These are phyloP conservation scores for Pichia manshurica DNA, from an alignment of 805 yeast genomes.

Conservation along the genomic window DNA sequence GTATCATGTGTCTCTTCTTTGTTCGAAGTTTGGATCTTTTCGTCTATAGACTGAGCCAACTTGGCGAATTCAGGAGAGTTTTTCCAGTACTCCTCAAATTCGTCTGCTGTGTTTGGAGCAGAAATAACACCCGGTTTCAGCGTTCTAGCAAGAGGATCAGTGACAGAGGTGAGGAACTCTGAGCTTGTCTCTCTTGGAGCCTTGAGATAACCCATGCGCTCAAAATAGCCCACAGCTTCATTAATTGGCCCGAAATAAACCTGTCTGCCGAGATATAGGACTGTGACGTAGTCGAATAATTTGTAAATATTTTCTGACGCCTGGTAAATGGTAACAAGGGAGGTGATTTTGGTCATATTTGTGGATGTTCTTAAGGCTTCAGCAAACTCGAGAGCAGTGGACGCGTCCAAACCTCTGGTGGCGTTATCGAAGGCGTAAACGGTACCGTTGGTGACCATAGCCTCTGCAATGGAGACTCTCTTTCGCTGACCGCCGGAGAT, in stretches of 20 bases:
- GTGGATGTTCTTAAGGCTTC: constrained; percentile 57
- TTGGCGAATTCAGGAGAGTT: constrained; percentile 47
- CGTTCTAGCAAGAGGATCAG: constrained; percentile 59
- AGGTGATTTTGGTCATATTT: constrained; percentile 30
- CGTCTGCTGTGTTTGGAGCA: constrained; percentile 51
- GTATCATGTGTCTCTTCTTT: constrained; percentile 30
- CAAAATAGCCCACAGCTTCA: constrained; percentile 49
- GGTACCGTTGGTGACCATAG: constrained; percentile 46
- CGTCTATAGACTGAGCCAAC: constrained; percentile 32
- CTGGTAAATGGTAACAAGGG: constrained; percentile 11
- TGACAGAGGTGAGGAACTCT: constrained; percentile 60
- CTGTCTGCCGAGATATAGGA: constrained; percentile 56
- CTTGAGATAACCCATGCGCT: constrained; percentile 56
- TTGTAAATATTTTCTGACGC: constrained; percentile 61
- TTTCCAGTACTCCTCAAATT: constrained; percentile 57
- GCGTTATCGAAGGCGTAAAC: constrained; percentile 65
- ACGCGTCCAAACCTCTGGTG: constrained; percentile 44
- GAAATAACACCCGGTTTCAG: constrained; percentile 39
- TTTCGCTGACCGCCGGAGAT: constrained; percentile 71
- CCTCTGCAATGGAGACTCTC: constrained; percentile 67
- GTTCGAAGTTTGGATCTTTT: constrained; percentile 29
- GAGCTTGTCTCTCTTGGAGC: constrained; percentile 63
- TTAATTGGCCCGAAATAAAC: constrained; percentile 52
- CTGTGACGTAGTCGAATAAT: constrained; percentile 53
- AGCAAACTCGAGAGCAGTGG: constrained; percentile 43